Conservation (phyloP, 805 yeast genomes). For the Kuraishia hungarica region DNA sequence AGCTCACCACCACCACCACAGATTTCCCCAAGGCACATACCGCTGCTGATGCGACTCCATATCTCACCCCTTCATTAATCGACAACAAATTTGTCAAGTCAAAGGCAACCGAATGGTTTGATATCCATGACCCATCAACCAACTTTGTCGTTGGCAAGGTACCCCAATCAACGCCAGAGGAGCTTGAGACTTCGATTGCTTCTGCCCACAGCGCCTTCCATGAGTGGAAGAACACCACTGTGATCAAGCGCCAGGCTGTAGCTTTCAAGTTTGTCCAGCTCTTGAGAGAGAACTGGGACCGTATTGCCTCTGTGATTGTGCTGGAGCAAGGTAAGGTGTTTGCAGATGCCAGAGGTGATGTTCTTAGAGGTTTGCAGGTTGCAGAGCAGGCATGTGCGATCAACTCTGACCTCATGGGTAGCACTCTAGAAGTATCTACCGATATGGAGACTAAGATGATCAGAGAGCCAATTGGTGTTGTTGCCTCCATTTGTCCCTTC, state of each 20-base stretch:
- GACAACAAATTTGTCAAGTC: constrained; percentile 43
- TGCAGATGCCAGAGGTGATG: constrained; percentile 69
- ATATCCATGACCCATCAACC: constrained; percentile 71
- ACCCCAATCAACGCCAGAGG: constrained; percentile 64
- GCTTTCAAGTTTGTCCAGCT: constrained; percentile 62
- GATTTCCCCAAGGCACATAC: constrained; percentile 34
- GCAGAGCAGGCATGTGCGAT: constrained; percentile 68
- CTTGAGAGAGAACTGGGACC: constrained; percentile 56
- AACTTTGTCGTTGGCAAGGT: constrained; percentile 56
- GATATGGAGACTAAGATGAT: constrained; percentile 76
- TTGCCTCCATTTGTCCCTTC: constrained; percentile 73
- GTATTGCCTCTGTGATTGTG: constrained; percentile 56
- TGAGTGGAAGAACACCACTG: constrained; percentile 41
- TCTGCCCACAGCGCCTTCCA: constrained; percentile 58
- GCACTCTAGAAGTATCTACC: constrained; percentile 54
- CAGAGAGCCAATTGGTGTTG: constrained; percentile 68
- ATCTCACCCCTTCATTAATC: constrained; percentile 40
- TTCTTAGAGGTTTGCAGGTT: constrained; percentile 67
- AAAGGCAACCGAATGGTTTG: constrained; percentile 50
- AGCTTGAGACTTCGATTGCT: constrained; percentile 55
- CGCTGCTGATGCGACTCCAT: constrained; percentile 28
- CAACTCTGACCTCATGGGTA: constrained; percentile 57
- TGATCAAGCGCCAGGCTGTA: constrained; percentile 48
- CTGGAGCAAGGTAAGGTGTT: constrained; percentile 73
- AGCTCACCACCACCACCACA: constrained; percentile 24